Evolutionary conservation across 2,329 filamentous ascomycete species (phyloP).

Genomic region (Fusarium neocosmosporiellum): DNA sequence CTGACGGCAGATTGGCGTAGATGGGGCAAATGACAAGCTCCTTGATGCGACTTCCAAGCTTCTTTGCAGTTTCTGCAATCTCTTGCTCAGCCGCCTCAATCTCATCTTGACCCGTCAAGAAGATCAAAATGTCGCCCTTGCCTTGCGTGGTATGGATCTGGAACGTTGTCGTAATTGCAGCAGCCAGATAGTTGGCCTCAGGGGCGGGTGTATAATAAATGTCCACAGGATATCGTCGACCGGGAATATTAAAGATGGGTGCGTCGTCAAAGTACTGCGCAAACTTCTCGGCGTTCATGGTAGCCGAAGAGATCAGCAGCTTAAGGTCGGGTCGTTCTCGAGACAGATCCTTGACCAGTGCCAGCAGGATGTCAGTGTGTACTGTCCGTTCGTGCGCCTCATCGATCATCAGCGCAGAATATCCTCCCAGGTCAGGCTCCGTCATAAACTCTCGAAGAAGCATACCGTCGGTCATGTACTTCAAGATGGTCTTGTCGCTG

Average conservation of each 20-base stretch:
- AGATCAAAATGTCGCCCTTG: slow-evolving; percentile 90
- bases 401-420: slow-evolving; percentile 94
- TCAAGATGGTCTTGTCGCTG: slow-evolving; percentile 88
- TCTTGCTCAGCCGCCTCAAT: slow-evolving; percentile 90
- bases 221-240: slow-evolving; percentile 87
- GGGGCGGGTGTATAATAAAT: slow-evolving; percentile 91
- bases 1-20: slow-evolving; percentile 91
- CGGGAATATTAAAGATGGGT: slow-evolving; percentile 95
- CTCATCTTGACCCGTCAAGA: slow-evolving; percentile 95
- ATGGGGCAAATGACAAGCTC: slow-evolving; percentile 94
- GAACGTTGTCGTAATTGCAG: slow-evolving; percentile 92
- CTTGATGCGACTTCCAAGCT: slow-evolving; percentile 84
- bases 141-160: slow-evolving; percentile 92
- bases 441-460: slow-evolving; percentile 89
- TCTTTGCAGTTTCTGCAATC: slow-evolving; percentile 85
- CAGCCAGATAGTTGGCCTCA: slow-evolving; percentile 92
- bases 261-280: slow-evolving; percentile 91
- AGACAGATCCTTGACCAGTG: slow-evolving; percentile 88
- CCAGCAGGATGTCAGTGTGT: slow-evolving; percentile 89
- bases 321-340: slow-evolving; percentile 87
- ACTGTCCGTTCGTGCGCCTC: slow-evolving; percentile 96
- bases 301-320: slow-evolving; percentile 91
- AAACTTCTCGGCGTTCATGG: slow-evolving; percentile 94
- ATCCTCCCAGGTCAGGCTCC: slow-evolving; percentile 83
- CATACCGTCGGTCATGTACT: slow-evolving; percentile 99